Base-by-base conservation (phyloP, 2,329 filamentous ascomycete species). In the Aspergillus amoenus region DNA sequence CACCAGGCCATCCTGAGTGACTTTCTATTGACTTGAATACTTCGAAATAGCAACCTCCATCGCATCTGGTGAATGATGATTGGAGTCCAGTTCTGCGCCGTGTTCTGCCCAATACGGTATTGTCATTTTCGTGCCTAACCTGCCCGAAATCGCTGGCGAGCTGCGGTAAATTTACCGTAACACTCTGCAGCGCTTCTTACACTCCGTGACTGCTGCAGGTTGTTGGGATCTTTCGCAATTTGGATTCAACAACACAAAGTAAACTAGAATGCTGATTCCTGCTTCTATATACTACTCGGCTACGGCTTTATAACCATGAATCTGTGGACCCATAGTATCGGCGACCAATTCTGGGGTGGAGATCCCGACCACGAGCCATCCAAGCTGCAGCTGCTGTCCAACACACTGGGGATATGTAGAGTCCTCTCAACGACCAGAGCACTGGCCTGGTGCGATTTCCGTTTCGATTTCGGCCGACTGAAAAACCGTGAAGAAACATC, bases 51-150 rank as follows among this genome's bases (percentile, higher is more conserved):
- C 34, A 37, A 37, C 34, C 24, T 37, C 13, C 13, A n/a, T 37
- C 15, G 34, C 13, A 37, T 5, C 34, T 37, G 13, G 9, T 48
- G 51, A 44, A 17, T 11, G 27, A 46, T 18, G 45, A 8, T 15
- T 18, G 15, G 34, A 15, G 42, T 30, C 37, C 15, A 15, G 43
- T 4, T 13, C 43, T 45, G 43, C 42, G n/a, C 8, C 4, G 24
- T 46, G 40, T 52, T 45, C 41, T 22, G 46, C 46, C 41, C 46
- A 51, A 51, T 51, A 45, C 47, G 40, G 53, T 56, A 51, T 41
- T 30, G 53, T 56, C 46, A 56, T 51, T 56, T 55, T 41, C 22
- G 22, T 51, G 53, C 53, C 47, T 56, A 51, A 50, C 11, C 30
- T 50, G 40, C 53, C 45, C 40, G 9, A 51, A 18, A 30, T 22